phyloP scores from a whole-genome alignment of 441 rosid genomes.

The Erodium texanum region DNA sequence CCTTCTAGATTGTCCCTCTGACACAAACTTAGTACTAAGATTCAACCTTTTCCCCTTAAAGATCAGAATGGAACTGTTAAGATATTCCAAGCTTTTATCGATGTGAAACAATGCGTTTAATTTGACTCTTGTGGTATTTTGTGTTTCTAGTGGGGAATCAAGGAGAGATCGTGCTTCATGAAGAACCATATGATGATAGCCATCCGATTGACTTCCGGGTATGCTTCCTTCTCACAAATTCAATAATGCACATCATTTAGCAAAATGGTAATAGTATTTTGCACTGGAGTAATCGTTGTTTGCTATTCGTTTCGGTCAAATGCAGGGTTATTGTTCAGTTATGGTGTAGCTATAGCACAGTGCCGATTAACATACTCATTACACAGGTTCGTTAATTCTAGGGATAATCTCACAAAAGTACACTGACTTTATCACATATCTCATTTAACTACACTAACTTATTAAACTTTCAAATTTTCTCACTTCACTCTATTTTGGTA shows the following conservation, averaged over 20 bases:
- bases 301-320: conserved; percentile 6
- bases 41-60: too few relatives aligned
- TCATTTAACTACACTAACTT: too few relatives aligned
- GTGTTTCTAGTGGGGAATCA: conserved; percentile 61
- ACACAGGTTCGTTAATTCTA: conserved; percentile 56
- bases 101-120: too few relatives aligned
- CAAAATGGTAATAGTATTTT: background rate
- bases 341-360: conserved; percentile 92
- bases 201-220: conserved; percentile 72
- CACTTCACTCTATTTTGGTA: too few relatives aligned
- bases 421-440: too few relatives aligned
- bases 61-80: too few relatives aligned
- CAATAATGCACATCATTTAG: background rate
- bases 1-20: background rate
- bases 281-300: background rate
- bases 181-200: conserved; percentile 65
- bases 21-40: background rate
- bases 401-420: too few relatives aligned
- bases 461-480: too few relatives aligned
- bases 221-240: conserved; percentile 16
- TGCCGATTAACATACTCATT: conserved; percentile 73
- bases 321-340: conserved; percentile 82
- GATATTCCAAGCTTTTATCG: too few relatives aligned
- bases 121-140: background rate
- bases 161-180: conserved; percentile 87